phyloP scores from a whole-genome alignment of 139 green algal species.

The Coelastrella sp. region DNA sequence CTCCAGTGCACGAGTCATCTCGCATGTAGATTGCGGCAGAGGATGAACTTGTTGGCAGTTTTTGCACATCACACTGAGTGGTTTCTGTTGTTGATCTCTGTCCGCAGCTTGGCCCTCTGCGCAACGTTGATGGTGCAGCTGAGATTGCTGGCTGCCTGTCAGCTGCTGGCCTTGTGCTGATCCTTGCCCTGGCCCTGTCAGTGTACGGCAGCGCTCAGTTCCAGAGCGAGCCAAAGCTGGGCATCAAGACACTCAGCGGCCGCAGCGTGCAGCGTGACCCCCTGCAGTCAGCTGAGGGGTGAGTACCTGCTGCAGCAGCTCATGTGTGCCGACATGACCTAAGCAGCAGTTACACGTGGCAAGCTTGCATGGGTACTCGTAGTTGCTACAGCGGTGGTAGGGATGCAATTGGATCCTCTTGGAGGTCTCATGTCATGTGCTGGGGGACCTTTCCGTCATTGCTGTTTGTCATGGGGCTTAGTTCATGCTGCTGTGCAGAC shows the following conservation, averaged over 20 bases:
- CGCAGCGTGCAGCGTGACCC: slow-evolving; percentile 81
- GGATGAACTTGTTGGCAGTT: no score
- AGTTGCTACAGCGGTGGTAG: no score
- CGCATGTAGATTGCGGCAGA: no score
- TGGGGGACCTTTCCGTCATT: no score
- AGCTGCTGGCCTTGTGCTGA: slow-evolving; percentile 92
- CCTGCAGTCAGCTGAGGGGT: slow-evolving; percentile 84
- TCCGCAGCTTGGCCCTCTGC: slow-evolving; percentile 88
- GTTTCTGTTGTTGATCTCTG: neutral
- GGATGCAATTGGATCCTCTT: no score
- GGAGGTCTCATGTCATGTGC: no score
- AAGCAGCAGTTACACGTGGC: neutral
- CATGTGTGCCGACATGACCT: no score
- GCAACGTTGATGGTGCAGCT: slow-evolving; percentile 84
- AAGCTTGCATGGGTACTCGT: no score
- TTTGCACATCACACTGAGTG: no score
- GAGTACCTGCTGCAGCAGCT: slow-evolving; percentile 8
- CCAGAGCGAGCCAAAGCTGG: slow-evolving; percentile 80
- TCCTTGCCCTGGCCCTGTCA: slow-evolving; percentile 92
- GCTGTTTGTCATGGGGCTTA: no score
- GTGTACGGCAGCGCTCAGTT: slow-evolving; percentile 95
- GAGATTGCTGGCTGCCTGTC: slow-evolving; percentile 90
- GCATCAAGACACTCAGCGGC: slow-evolving; percentile 96
- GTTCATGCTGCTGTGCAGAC: no score
- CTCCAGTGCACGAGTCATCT: no score